phyloP scores from a whole-genome alignment of 1,139 yeast genomes.

The Hansenula lynferdii region DNA sequence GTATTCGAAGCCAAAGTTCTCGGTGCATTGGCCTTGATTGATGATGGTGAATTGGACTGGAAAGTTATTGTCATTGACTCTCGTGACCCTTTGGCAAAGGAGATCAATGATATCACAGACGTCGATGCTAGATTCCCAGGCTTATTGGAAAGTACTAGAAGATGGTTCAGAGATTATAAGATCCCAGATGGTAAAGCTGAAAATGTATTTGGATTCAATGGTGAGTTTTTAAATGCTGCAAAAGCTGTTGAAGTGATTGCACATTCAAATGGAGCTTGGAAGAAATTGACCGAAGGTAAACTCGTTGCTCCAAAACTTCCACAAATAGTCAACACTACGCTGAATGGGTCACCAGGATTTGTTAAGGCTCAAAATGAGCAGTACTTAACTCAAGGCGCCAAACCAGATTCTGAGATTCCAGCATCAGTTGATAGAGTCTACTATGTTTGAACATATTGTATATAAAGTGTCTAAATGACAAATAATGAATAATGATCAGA shows the following conservation, averaged over 20 bases:
- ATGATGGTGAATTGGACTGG: conserved; percentile 99
- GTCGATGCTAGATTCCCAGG: conserved; percentile 84
- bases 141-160: conserved; percentile 74
- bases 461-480: no score
- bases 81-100: conserved; percentile 72
- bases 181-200: conserved; percentile 91
- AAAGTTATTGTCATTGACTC: conserved; percentile 83
- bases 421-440: conserved; percentile 30
- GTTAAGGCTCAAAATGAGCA: conserved; percentile 15
- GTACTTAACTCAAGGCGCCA: conserved; percentile 17
- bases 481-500: no score
- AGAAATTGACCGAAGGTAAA: conserved; percentile 53
- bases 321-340: conserved; percentile 31
- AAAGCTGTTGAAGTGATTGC: conserved; percentile 67
- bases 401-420: conserved; percentile 34
- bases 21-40: conserved; percentile 91
- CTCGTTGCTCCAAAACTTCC: conserved; percentile 35
- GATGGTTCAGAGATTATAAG: conserved; percentile 95
- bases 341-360: conserved; percentile 29
- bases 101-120: conserved; percentile 76
- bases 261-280: conserved; percentile 83
- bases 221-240: conserved; percentile 66
- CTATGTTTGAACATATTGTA: conserved; percentile 20
- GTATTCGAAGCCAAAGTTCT: conserved; percentile 86
- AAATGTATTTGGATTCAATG: conserved; percentile 82